Conservation (phyloP, 768 basidiomycete genomes). For the Mrakia gelida region DNA sequence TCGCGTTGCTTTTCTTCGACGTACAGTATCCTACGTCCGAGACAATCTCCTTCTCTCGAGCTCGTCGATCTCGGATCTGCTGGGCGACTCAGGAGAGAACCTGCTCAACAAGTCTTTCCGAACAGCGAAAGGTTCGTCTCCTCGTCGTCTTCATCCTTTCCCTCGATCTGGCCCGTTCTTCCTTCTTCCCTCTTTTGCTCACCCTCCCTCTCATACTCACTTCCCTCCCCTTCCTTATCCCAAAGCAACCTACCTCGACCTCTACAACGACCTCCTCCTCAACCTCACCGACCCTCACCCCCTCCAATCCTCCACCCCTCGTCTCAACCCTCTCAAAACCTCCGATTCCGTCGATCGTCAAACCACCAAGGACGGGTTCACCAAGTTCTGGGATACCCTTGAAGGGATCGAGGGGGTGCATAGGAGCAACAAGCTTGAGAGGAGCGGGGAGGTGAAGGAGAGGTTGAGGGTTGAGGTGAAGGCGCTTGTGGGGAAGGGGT, state of each 20-base stretch:
- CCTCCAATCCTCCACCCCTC: constrained; percentile 8
- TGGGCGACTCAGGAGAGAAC: constrained; percentile 13
- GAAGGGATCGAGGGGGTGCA: constrained; percentile 26
- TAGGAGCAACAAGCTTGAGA: constrained; percentile 7
- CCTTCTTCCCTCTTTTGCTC: background rate
- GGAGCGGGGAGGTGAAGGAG: constrained; percentile 14
- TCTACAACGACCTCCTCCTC: constrained; percentile 1
- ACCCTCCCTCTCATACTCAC: background rate
- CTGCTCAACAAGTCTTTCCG: constrained; percentile 29
- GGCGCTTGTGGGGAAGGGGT: constrained; percentile 4
- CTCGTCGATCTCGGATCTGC: constrained; percentile 19
- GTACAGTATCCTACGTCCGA: constrained; percentile 21
- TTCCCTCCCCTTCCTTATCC: background rate
- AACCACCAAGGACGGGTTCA: constrained; percentile 25
- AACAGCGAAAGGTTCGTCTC: constrained; percentile 21
- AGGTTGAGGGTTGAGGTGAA: constrained; percentile 21
- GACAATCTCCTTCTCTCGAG: constrained; percentile 17
- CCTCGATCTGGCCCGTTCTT: too few species aligned
- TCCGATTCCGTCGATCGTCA: constrained; percentile 15
- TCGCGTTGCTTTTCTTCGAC: background rate
- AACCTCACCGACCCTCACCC: constrained; percentile 2
- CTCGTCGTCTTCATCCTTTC: background rate
- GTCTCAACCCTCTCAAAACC: background rate
- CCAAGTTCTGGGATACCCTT: constrained; percentile 29
- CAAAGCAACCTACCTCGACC: constrained; percentile 26